Evolutionary conservation across 164 flowering plant genomes (phyloP), one percentile per base, ranked within the genome.

Genomic region (Liriodendron chinense): DNA sequence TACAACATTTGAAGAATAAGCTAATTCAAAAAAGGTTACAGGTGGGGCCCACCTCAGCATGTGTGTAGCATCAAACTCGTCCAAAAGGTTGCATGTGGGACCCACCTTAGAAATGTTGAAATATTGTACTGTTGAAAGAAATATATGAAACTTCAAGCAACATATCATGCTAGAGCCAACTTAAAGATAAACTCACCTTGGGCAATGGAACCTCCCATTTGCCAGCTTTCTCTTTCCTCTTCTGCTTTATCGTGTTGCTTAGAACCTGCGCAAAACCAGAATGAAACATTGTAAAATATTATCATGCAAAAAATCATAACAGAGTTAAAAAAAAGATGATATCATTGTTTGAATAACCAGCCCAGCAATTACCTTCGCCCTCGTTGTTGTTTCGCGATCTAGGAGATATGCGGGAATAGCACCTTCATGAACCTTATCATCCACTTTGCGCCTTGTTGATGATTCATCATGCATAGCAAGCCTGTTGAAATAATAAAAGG

Each of bases 201-300:
- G 99, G 99, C 57, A 96, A 81, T 70, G 99, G 99, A 65, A 96
- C 99, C 68, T 96, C 97, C 99, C 99, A 96, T 84, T 94, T 96
- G 56, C 99, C 99, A 80, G 99, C 98, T 81, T 87, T 96, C 83
- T 96, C 99, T 77, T 96, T 96, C 82, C 99, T 88, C 87, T 96
- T 96, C 78, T 96, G 99, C 86, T 96, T 96, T 70, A 96, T 85
- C 3, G 97, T 90, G 84, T 96, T 96, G 91, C 97, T 96, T 62
- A 96, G 89, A 75, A 90, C 84, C 99, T 96, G 75, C 43, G 43
- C 65, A 84, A n/a, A 62, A 2, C 24, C 18, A 23, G 9, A 26
- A 70, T 21, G 14, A 26, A 59, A 62, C 9, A 13, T 21, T 59
- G 43, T 23, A 26, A 69, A 50, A 68, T 28, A 72, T 12, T 8